Percentiles rank a stretch among this genome's conserved stretches.
Conservation (phyloP, 805 yeast species). For the Barnettozyma sp. region DNA sequence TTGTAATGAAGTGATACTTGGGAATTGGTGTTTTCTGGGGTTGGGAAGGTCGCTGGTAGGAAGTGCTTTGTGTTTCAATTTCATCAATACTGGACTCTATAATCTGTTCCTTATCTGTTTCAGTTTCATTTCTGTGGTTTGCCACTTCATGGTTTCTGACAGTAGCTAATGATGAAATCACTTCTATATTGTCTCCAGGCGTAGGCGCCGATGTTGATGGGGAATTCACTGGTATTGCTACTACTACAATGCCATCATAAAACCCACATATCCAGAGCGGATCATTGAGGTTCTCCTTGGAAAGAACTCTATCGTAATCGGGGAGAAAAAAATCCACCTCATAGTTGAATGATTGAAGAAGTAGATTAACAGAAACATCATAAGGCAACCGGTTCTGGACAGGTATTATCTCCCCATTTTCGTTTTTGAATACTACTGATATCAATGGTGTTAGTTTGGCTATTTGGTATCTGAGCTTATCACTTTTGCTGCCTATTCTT, state of each 20-base stretch:
- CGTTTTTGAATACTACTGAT: not conserved
- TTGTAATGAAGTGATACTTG: conserved; percentile 3
- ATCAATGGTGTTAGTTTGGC: not conserved
- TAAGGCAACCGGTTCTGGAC: not conserved
- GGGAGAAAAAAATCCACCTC: not conserved
- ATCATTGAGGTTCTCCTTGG: not conserved
- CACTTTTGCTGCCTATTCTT: not conserved
- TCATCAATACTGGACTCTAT: conserved; percentile 2
- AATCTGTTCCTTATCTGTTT: not conserved
- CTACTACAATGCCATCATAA: not conserved
- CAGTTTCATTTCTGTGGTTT: not conserved
- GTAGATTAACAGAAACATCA: not conserved
- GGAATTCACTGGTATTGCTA: not conserved
- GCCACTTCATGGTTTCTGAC: not conserved
- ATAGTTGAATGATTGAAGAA: not conserved
- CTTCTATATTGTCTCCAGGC: conserved; percentile 1
- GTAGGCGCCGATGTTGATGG: not conserved
- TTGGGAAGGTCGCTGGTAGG: conserved; percentile 4
- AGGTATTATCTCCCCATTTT: not conserved
- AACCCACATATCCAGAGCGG: conserved; percentile 5
- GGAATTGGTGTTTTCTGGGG: not conserved
- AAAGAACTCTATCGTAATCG: conserved; percentile 1
- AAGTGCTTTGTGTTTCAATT: not conserved
- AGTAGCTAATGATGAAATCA: not conserved
- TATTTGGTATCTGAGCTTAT: conserved; percentile 1